phyloP scores from a whole-genome alignment of 2,329 filamentous ascomycete species.

The Helotiales sp. region DNA sequence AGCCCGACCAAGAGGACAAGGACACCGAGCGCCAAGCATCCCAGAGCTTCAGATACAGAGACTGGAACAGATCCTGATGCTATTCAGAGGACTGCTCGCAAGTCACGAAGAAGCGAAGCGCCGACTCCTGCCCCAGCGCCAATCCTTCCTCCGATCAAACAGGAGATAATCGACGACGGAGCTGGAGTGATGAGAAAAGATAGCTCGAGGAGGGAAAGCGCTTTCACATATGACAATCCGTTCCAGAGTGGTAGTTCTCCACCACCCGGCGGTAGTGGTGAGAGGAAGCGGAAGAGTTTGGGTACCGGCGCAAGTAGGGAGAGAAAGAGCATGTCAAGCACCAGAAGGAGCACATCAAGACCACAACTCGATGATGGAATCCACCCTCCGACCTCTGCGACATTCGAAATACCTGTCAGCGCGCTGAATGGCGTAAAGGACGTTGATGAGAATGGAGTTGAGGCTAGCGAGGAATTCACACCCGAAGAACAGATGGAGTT shows the following conservation, averaged over 20 bases:
- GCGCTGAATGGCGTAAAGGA: slow-evolving; percentile 42
- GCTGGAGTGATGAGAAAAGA: slow-evolving; percentile 16
- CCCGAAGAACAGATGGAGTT: slow-evolving; percentile 85
- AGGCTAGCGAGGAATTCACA: slow-evolving; percentile 89
- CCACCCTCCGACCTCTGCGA: slow-evolving; percentile 54
- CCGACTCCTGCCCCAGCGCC: slow-evolving; percentile 17
- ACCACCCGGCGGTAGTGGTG: slow-evolving; percentile 46
- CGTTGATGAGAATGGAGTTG: slow-evolving; percentile 48
- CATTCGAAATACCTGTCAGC: slow-evolving; percentile 57
- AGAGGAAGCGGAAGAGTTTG: slow-evolving; percentile 45
- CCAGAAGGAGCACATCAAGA: slow-evolving; percentile 52
- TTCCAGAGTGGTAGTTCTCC: slow-evolving; percentile 87
- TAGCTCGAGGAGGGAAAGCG: slow-evolving; percentile 49
- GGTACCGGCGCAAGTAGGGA: slow-evolving; percentile 41
- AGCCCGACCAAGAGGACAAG: slow-evolving; percentile 57
- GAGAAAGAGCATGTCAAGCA: slow-evolving; percentile 37
- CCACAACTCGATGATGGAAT: slow-evolving; percentile 50
- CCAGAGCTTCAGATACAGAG: slow-evolving; percentile 52
- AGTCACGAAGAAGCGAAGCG: slow-evolving; percentile 51
- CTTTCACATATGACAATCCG: slow-evolving; percentile 87
- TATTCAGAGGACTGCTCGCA: slow-evolving; percentile 48
- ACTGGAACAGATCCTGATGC: slow-evolving; percentile 44
- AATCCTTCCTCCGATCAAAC: slow-evolving; percentile 45
- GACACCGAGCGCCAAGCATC: slow-evolving; percentile 51
- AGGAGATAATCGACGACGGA: slow-evolving; percentile 51